Conservation (phyloP, 306 rosid species). For the Clitoria ternatea region DNA sequence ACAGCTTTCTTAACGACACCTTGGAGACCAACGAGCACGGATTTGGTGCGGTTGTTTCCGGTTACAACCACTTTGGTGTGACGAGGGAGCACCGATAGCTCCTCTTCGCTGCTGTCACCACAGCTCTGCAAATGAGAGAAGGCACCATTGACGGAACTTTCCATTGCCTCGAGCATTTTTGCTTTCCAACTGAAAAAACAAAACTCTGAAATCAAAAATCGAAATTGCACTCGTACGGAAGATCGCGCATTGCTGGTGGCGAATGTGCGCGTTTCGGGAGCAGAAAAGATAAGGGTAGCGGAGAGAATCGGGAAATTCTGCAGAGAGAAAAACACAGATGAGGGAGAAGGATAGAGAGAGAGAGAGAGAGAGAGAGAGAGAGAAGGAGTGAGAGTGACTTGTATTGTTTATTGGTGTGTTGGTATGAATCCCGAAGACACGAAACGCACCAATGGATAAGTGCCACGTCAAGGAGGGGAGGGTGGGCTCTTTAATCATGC, state of each 20-base stretch:
- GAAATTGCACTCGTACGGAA: slow-evolving; percentile 41
- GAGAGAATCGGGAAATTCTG: slow-evolving; percentile 47
- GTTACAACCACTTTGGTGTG: slow-evolving; percentile 98
- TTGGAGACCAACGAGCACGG: slow-evolving; percentile 94
- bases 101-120: slow-evolving; percentile 96
- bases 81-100: slow-evolving; percentile 93
- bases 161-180: slow-evolving; percentile 84
- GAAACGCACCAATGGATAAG: slow-evolving; percentile 22
- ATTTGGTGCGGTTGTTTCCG: slow-evolving; percentile 96
- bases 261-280: slow-evolving; percentile 35
- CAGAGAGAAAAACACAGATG: slow-evolving; percentile 53
- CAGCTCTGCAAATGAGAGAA: slow-evolving; percentile 88
- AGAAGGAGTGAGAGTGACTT: slow-evolving; percentile 50
- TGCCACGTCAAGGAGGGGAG: slow-evolving; percentile 49
- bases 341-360: slow-evolving; percentile 4
- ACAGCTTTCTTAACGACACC: slow-evolving; percentile 99
- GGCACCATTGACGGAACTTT: slow-evolving; percentile 78
- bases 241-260: slow-evolving; percentile 56
- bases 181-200: not conserved
- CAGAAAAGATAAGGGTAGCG: slow-evolving; percentile 22
- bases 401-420: slow-evolving; percentile 63
- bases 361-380: slow-evolving; percentile 9
- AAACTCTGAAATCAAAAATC: slow-evolving; percentile 23
- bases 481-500: slow-evolving; percentile 43
- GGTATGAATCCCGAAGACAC: slow-evolving; percentile 90